phyloP scores from a whole-genome alignment of 169 alveolate genomes.

The Amoebophrya sp. region DNA sequence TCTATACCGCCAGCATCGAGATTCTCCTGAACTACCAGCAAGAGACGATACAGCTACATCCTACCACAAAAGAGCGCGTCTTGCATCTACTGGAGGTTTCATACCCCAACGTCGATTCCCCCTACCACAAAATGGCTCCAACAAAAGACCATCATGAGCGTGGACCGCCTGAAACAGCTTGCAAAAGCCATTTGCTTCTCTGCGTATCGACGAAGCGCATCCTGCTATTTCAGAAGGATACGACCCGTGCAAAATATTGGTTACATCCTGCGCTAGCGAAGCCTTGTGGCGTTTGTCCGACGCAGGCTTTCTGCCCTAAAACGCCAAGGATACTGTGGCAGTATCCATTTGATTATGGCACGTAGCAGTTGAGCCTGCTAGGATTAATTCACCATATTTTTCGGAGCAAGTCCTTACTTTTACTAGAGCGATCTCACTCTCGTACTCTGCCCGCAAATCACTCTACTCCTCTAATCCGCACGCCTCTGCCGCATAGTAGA shows the following conservation, averaged over 20 bases:
- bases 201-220: not conserved
- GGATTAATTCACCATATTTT: no score
- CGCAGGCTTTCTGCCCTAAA: not conserved
- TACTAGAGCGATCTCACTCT: no score
- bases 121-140: not conserved
- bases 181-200: not conserved
- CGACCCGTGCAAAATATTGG: not conserved
- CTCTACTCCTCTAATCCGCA: no score
- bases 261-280: not conserved
- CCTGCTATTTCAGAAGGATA: not conserved
- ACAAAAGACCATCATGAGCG: no score
- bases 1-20: not conserved
- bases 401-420: no score
- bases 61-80: not conserved
- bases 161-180: no score
- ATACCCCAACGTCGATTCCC: not conserved
- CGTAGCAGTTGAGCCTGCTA: no score
- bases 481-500: not conserved
- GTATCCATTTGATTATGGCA: no score
- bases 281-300: not conserved
- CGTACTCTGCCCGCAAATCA: no score
- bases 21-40: not conserved
- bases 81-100: not conserved
- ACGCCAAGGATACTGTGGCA: no score
- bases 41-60: not conserved